phyloP scores from a whole-genome alignment of 495 filamentous ascomycete species.

The Talaromyces nanjingensis region DNA sequence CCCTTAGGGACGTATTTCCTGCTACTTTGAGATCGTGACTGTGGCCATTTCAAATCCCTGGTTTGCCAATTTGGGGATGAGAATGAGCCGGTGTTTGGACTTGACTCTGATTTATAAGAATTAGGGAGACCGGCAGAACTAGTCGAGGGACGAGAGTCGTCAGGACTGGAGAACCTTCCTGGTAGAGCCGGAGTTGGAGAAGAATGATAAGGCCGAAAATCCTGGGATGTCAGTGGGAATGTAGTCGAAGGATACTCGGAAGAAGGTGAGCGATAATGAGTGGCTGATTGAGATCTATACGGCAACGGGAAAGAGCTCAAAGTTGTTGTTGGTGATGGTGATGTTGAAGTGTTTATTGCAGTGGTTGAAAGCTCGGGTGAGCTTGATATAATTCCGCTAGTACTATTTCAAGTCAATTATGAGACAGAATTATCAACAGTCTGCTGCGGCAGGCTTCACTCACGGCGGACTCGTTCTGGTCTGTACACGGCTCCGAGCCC shows the following conservation, averaged over 20 bases:
- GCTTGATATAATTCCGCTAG: background rate
- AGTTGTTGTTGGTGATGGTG: background rate
- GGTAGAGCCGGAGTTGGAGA: slow-evolving; percentile 5
- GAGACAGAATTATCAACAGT: background rate
- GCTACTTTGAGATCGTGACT: background rate
- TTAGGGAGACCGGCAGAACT: background rate
- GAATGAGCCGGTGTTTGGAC: background rate
- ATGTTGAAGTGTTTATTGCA: background rate
- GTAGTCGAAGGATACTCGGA: background rate
- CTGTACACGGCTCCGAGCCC: slow-evolving; percentile 2
- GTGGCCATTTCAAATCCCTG: background rate
- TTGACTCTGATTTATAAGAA: background rate
- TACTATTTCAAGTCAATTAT: background rate
- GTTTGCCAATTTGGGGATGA: background rate
- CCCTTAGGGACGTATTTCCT: background rate
- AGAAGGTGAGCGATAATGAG: background rate
- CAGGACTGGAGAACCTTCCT: slow-evolving; percentile 1
- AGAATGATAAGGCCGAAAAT: background rate
- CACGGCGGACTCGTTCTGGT: slow-evolving; percentile 5
- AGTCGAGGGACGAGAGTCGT: background rate
- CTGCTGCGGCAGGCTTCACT: background rate
- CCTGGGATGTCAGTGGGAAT: slow-evolving; percentile 9
- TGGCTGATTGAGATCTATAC: slow-evolving; percentile 7
- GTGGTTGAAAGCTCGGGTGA: background rate
- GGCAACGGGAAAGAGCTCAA: slow-evolving; percentile 8